Evolutionary conservation across 768 basidiomycete genomes (phyloP), one percentile per base, ranked within the genome.

Genomic region (Neoboletus brunneissimus): DNA sequence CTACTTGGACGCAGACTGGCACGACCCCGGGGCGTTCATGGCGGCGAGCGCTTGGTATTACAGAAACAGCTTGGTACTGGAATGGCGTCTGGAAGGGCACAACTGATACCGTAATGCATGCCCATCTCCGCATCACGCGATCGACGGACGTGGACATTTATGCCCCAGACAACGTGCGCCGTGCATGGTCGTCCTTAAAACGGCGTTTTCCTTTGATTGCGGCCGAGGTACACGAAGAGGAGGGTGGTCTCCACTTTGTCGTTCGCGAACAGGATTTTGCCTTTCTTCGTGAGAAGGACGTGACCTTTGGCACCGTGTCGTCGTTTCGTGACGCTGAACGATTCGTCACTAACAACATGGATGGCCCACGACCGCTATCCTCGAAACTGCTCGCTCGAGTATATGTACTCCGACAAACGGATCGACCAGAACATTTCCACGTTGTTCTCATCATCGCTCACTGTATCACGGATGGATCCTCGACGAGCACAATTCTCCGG

Each of bases 181-280:
- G 70, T 27, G 72, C 78, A 8, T 85, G 82, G 81, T 53, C 64
- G n/a, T 61, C 72, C 31, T 62, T 82, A 37, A 84, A 85, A 63
- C 70, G 63, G 27, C 74, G 70, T 32, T 82, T 76, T 57, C 83
- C 83, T 4, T 68, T 84, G 5, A 76, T 84, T 29, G 81, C 74
- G 22, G 47, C 47, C 32, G 47, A 48, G 22, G 22, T 34, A 34
- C 47, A 34, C 13, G 32, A 48, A 34, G 31, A 70, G 7, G 59
- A 68, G 22, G 59, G 66, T 12, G 60, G 59, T n/a, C 60, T 35
- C n/a, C 42, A 44, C 10, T 82, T 84, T 56, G 64, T 76, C 27
- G 72, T 84, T 40, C 65, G 64, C 23, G 74, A 77, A 58, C 67
- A 73, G n/a, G 65, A 56, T 45, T 22, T 62, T 57, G 29, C 13